Evolutionary conservation across 768 basidiomycete species (phyloP), one percentile per base, ranked within the genome.

Genomic region (Mycena venus): DNA sequence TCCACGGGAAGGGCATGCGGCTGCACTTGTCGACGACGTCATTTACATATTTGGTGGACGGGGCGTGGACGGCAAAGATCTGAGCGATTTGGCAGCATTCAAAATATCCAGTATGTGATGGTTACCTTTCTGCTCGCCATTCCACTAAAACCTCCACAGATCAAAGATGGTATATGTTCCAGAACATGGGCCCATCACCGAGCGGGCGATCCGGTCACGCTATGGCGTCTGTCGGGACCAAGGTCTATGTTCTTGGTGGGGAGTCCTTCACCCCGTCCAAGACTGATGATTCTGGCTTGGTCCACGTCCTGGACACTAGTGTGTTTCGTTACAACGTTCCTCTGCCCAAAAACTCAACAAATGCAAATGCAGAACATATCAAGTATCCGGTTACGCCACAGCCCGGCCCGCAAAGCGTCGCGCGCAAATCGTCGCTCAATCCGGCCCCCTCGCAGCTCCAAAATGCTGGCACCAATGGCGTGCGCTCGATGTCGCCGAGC

Each of bases 111-210:
- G 98, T 99, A 77, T 80, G 97, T 90, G 27, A 29, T 72, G 68
- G 42, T 58, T 53, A 64, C 40, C 34, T 68, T 55, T 58, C 34
- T 36, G n/a, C 64, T 56, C 15, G 36, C 74, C n/a, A n/a, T n/a
- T n/a, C 27, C 65, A 76, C 61, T 76, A 73, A 58, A 29, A 12
- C 21, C 25, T 1, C 53, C 56, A 34, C 81, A 99, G 98, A 97
- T 83, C 95, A 96, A 80, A 90, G 98, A 78, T 99, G 98, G 98
- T 99, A 97, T 85, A 99, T 97, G 96, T 99, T 99, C 87, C 97
- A 99, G 84, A 98, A 99, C 81, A 99, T 99, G 98, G 98, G 98
- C 0, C 98, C 98, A 21, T 91, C 96, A 19, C 98, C 98, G 0
- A 93, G 89, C 47, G 95, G 96, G 3, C 90, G 98, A 61, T 97